These are phyloP conservation scores for Sporothrix curviconia DNA, from an alignment of 2,329 filamentous ascomycete genomes.

Conservation along the genomic window DNA sequence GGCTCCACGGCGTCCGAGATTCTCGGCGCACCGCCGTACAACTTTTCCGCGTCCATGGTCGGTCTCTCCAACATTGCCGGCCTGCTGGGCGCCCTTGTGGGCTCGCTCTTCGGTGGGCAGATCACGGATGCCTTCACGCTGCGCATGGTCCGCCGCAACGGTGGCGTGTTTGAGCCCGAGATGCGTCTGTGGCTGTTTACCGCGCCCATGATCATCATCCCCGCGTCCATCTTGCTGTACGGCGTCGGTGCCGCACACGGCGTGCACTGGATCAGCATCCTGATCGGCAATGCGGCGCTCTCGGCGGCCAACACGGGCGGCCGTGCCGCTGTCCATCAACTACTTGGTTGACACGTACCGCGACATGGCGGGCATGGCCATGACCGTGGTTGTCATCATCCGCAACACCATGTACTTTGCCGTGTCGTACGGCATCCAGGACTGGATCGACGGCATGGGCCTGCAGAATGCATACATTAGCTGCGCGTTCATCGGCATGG, in stretches of 20 bases:
- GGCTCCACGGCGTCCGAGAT: constrained; percentile 22
- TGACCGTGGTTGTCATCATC: background rate
- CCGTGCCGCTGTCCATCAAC: constrained; percentile 21
- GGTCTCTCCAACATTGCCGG: constrained; percentile 20
- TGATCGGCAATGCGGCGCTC: constrained; percentile 17
- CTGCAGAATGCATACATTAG: constrained; percentile 34
- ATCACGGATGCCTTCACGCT: constrained; percentile 21
- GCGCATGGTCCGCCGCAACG: constrained; percentile 34
- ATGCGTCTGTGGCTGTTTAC: constrained; percentile 21
- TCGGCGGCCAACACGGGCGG: constrained; percentile 3
- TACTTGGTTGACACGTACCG: constrained; percentile 28
- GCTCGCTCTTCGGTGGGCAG: constrained; percentile 20
- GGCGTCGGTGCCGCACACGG: constrained; percentile 24
- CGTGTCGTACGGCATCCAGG: constrained; percentile 31
- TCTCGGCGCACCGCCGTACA: constrained; percentile 20
- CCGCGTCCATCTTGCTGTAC: constrained; percentile 20
- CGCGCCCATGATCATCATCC: constrained; percentile 17
- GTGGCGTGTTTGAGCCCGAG: constrained; percentile 28
- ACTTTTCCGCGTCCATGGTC: constrained; percentile 19
- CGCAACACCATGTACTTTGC: constrained; percentile 6
- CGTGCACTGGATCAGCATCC: constrained; percentile 28
- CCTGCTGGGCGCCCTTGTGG: constrained; percentile 21
- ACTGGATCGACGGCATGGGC: constrained; percentile 29
- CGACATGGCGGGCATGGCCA: constrained; percentile 25
- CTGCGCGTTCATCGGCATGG: no score